Base-by-base conservation (phyloP, 148 eudicot genomes). In the Talinum fruticosum region DNA sequence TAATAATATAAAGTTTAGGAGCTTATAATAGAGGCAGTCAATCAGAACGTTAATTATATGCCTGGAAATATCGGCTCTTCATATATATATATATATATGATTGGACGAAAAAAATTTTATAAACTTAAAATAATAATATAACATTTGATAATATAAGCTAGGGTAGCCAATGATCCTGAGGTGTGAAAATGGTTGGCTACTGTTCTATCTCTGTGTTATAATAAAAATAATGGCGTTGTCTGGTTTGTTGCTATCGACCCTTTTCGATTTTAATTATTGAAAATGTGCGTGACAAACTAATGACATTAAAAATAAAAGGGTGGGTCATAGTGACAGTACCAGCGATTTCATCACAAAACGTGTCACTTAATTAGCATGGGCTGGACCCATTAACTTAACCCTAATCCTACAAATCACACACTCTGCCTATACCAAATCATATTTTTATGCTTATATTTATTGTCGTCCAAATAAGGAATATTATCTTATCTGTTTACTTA, bases 261-360 rank as follows among this genome's bases (percentile, higher is more conserved):
- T 51, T 59, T 19, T 51, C n/a, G n/a, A n/a, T n/a, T 59, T 59
- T 23, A 59, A 59, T 59, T 5, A 59, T n/a, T 59, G 64, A 5
- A 59, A 59, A 59, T 59, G 29, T 51, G 28, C 64, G 64, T 59
- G 64, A 59, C 64, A 28, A 59, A 6, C 64, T 29, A 59, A 59
- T 59, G 28, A n/a, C 10, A 59, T 59, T 59, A 59, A 59, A 59
- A 59, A 23, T 59, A 6, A 1, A 59, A 4, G 64, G 57, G 2
- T 21, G 54, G 18, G 16, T 49, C 15, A 49, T 10, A 16, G 16
- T 49, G 6, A 41, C 45, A 51, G 4, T 19, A 51, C 28, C 64
- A n/a, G n/a, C n/a, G n/a, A n/a, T n/a, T n/a, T n/a, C n/a, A n/a
- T 59, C 64, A 59, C 64, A 59, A 59, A 59, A 59, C 64, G 64